Percentiles rank a stretch among this genome's conserved stretches.
These are phyloP conservation scores for Phytopythium montanum DNA, from an alignment of 352 stramenopile genomes.

Conservation along the genomic window DNA sequence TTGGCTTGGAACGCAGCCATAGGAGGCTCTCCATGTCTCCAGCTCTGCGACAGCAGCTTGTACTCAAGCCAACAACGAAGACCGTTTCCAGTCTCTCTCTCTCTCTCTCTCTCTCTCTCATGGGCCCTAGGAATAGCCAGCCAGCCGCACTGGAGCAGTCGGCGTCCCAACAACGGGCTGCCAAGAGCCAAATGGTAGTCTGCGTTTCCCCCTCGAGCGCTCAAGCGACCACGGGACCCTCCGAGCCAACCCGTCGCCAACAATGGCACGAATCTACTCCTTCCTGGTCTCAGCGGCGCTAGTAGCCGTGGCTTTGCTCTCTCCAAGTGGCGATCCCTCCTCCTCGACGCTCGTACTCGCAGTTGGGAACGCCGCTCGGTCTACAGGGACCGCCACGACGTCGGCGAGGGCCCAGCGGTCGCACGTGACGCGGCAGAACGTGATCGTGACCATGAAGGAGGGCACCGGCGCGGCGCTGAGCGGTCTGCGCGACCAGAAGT, in stretches of 20 bases:
- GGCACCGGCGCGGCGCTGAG: conserved; percentile 23
- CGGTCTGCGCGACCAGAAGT: conserved; percentile 31
- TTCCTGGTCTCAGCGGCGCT: conserved; percentile 18
- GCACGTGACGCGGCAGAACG: conserved; percentile 30
- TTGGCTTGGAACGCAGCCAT: neutral
- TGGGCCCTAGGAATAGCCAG: neutral
- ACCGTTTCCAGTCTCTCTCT: neutral
- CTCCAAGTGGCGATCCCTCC: conserved; percentile 1
- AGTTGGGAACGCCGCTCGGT: neutral
- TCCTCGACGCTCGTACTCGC: conserved; percentile 6
- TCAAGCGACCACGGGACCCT: neutral
- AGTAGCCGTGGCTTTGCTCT: neutral
- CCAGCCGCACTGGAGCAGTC: neutral
- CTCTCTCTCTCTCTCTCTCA: too few species aligned
- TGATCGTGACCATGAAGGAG: conserved; percentile 52
- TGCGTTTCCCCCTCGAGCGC: neutral
- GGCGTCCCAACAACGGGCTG: neutral
- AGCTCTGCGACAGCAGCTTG: neutral
- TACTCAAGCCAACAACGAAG: neutral
- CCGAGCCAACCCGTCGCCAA: neutral
- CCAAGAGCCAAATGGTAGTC: neutral
- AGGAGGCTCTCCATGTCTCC: neutral
- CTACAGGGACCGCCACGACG: neutral
- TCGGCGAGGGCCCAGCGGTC: conserved; percentile 15
- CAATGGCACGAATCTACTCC: conserved; percentile 21